Evolutionary conservation across 164 flowering plant genomes (phyloP).

Genomic region (Chimonanthus praecox): DNA sequence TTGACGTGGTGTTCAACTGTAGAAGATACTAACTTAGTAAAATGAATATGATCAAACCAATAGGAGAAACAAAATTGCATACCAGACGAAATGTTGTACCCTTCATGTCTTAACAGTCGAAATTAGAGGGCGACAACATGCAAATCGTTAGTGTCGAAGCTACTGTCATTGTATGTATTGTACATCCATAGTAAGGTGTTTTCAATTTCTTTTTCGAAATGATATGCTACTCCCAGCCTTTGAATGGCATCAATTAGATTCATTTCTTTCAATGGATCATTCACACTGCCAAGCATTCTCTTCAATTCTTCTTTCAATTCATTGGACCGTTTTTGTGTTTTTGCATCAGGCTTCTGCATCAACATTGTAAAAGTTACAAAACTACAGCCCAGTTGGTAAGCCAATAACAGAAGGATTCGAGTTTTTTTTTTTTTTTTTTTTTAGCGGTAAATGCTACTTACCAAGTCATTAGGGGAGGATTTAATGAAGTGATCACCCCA

Average conservation of each 20-base stretch:
- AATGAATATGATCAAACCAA: neutral
- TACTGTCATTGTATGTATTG: neutral
- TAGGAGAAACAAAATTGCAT: neutral
- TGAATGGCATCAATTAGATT: slow-evolving; percentile 10
- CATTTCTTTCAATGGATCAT: neutral
- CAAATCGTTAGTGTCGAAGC: neutral
- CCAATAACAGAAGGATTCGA: neutral
- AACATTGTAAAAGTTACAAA: neutral
- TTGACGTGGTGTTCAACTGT: too few species aligned
- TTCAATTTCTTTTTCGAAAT: slow-evolving; percentile 10
- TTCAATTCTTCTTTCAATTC: slow-evolving; percentile 3
- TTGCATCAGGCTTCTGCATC: slow-evolving; percentile 3
- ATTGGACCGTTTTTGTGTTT: neutral
- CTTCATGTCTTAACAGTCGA: slow-evolving; percentile 12
- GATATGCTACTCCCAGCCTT: slow-evolving; percentile 11
- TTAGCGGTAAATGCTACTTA: neutral
- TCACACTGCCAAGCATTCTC: neutral
- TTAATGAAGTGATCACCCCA: slow-evolving; percentile 10
- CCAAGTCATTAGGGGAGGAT: neutral
- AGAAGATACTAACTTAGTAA: neutral
- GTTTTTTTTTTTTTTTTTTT: too few species aligned
- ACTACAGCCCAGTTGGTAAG: neutral
- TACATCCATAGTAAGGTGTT: neutral
- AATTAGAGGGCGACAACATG: slow-evolving; percentile 6
- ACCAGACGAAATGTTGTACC: slow-evolving; percentile 8